These are phyloP conservation scores for Acidiella bohemica DNA, from an alignment of 495 filamentous ascomycete genomes.

Conservation along the genomic window DNA sequence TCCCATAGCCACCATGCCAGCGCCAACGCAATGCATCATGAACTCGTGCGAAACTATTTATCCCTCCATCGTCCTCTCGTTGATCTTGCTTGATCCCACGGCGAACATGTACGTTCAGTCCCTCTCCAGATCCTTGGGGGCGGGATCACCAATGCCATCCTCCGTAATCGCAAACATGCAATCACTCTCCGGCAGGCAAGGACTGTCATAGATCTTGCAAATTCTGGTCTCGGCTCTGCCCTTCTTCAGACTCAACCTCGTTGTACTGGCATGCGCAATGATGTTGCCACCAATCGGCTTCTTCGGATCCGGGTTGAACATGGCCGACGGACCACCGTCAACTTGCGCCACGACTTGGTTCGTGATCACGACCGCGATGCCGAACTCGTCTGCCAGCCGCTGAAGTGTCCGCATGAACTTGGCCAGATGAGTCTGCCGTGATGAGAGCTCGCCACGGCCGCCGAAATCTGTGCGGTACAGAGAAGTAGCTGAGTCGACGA, in stretches of 20 bases:
- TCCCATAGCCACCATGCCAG: too few species aligned
- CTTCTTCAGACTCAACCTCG: slow-evolving; percentile 80
- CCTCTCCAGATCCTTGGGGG: slow-evolving; percentile 89
- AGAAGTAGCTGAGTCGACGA: slow-evolving; percentile 90
- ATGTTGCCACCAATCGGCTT: slow-evolving; percentile 99
- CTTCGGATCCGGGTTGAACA: slow-evolving; percentile 99
- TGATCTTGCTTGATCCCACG: too few species aligned
- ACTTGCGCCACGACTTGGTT: slow-evolving; percentile 98
- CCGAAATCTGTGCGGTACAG: slow-evolving; percentile 93
- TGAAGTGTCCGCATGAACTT: slow-evolving; percentile 96
- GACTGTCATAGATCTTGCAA: slow-evolving; percentile 98
- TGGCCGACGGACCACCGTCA: slow-evolving; percentile 83
- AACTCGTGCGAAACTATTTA: too few species aligned
- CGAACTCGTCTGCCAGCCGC: slow-evolving; percentile 90
- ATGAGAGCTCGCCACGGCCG: slow-evolving; percentile 82
- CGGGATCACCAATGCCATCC: slow-evolving; percentile 91
- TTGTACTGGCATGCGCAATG: slow-evolving; percentile 93
- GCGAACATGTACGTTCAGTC: too few species aligned
- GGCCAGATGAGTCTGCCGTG: slow-evolving; percentile 80
- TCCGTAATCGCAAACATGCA: slow-evolving; percentile 94
- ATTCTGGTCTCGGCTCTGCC: slow-evolving; percentile 88
- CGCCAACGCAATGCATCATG: too few species aligned
- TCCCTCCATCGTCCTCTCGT: too few species aligned
- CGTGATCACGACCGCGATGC: slow-evolving; percentile 95
- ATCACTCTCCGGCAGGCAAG: slow-evolving; percentile 90